Conservation (phyloP, 495 filamentous ascomycete species). For the Penicillium coprophilum region DNA sequence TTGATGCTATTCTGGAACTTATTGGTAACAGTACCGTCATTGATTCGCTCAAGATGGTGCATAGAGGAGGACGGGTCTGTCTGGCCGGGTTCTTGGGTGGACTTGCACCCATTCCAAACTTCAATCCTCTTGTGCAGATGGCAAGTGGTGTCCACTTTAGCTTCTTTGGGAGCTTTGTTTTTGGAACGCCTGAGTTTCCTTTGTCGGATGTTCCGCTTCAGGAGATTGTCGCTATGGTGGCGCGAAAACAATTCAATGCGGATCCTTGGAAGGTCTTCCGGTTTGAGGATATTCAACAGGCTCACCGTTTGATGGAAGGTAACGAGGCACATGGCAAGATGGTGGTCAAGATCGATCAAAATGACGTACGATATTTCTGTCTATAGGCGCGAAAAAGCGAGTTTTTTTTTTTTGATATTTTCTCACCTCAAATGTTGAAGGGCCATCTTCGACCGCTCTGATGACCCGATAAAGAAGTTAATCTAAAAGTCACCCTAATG, state of each 20-base stretch:
- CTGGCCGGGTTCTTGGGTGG: slow-evolving; percentile 49
- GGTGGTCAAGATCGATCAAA: slow-evolving; percentile 23
- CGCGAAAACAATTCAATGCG: slow-evolving; percentile 28
- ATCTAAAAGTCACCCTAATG: background rate
- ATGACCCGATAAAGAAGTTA: background rate
- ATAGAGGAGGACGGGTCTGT: slow-evolving; percentile 39
- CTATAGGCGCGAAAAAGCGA: too few species aligned
- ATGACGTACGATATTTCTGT: background rate
- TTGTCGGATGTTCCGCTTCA: slow-evolving; percentile 45
- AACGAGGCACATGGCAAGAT: slow-evolving; percentile 38
- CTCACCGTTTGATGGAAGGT: slow-evolving; percentile 36
- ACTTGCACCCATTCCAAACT: slow-evolving; percentile 44
- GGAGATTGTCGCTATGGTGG: slow-evolving; percentile 38
- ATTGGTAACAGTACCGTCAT: slow-evolving; percentile 45
- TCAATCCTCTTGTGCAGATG: slow-evolving; percentile 51
- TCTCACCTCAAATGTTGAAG: too few species aligned
- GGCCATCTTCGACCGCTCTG: too few species aligned
- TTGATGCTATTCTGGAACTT: slow-evolving; percentile 46
- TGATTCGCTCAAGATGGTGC: slow-evolving; percentile 39
- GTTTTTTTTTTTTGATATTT: too few species aligned
- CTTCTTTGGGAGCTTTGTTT: slow-evolving; percentile 44
- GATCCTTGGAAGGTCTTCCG: slow-evolving; percentile 33
- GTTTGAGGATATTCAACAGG: slow-evolving; percentile 35
- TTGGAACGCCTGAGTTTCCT: slow-evolving; percentile 43
- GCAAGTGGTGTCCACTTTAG: slow-evolving; percentile 51